Evolutionary conservation across 768 basidiomycete species (phyloP), one percentile per base, ranked within the genome.

Genomic region (Kwoniella botswanensis): DNA sequence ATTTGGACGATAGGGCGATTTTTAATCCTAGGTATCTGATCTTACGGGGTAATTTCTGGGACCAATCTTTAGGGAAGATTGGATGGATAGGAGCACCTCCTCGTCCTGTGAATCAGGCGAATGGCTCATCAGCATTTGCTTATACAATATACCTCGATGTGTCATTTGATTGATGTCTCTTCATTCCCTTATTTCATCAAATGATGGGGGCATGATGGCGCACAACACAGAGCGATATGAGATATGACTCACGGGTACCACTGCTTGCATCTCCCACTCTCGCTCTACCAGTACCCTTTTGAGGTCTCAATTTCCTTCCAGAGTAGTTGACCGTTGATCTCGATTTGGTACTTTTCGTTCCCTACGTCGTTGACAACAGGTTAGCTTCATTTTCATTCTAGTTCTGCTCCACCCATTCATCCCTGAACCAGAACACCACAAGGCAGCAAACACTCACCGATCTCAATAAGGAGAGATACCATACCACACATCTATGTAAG

Each of bases 1-100:
- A 86, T 83, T 94, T 93, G 54, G 89, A 87, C 74, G 93, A 93
- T 56, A 98, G 84, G 2, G 93, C 94, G 62, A 94, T 91, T 22
- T 92, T 88, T 89, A 98, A 90, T 11, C 95, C 96, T 89, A 98
- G 92, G 76, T 92, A 87, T 53, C 93, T 88, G 74, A 97, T 92
- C 84, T 98, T 98, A 73, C 93, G 88, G n/a, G 93, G 92, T 46
- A 99, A 88, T 73, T 92, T 91, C 21, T 93, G 94, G 76, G 91
- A 89, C 83, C 95, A 98, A 82, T 97, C 92, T 60, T 94, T 88
- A 2, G 94, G 93, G 80, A 93, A 91, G 0, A 93, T 93, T 41
- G 94, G 94, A 71, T 94, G 94, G 6, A 93, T 93, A 52, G 92
- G 88, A 75, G 96, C 97, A 84, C 97, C 97, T 43, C 96, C 96